Base-by-base conservation (phyloP, 257 asterid species). In the Nicotiana benthamiana region DNA sequence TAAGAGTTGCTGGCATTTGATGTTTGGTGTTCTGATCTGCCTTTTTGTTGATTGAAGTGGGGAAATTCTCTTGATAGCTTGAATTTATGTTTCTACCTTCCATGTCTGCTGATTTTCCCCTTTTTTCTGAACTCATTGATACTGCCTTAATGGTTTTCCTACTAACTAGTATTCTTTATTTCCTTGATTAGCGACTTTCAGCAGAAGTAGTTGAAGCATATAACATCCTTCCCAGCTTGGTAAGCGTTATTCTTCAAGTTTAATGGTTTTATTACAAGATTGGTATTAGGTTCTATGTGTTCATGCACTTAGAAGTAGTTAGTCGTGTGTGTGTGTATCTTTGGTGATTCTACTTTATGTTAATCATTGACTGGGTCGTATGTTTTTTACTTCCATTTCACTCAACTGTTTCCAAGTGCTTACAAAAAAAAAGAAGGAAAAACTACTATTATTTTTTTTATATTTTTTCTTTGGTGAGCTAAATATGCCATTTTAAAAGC, bases 211-310 rank as follows among this genome's bases (percentile, higher is more conserved):
- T 94, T 85, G 97, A 93, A 87, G 97, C 97, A 51, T 94, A 93
- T 88, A 93, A 94, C 88, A 87, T 90, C 77, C 85, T 94, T 87
- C 98, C 97, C 16, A 87, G 88, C 87, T 85, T 94, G 97, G 98
- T 94, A 86, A 89, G 88, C 36, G 80, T 80, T 63, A 26, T 9
- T 68, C 68, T 80, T 83, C 75, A 18, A 51, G 54, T 70, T 52
- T 80, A 57, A 13, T 46, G 36, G 77, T 51, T 79, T 30, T 79
- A 20, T 28, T 70, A 43, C 59, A 22, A 43, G 76, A 40, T n/a
- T 46, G 60, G 24, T 74, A 74, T 74, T 74, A 57, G 51, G 43
- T 46, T 64, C 20, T 1, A 63, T 51, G 51, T 46, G 40, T 4
- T 46, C 59, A 17, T 3, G 17, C 40, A 74, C 40, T 46, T 67